phyloP scores from a whole-genome alignment of 768 basidiomycete genomes.

The Auriculariales sp. region DNA sequence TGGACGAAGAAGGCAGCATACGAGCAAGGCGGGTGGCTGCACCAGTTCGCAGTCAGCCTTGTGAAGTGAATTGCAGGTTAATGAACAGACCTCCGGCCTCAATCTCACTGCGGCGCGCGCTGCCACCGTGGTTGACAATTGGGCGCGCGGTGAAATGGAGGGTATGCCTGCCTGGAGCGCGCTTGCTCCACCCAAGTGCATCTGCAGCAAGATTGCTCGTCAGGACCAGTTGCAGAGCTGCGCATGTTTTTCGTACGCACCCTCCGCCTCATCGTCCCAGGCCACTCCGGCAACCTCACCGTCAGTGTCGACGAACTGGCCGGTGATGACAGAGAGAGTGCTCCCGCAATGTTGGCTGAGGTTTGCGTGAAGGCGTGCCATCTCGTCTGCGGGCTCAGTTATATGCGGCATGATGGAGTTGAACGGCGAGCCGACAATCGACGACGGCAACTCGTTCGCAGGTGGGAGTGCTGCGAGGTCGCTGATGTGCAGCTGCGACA shows the following conservation, averaged over 20 bases:
- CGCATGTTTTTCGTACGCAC: too few species aligned
- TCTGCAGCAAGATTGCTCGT: too few species aligned
- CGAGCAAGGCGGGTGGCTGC: not conserved
- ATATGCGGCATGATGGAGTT: constrained; percentile 52
- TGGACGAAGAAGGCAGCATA: constrained; percentile 19
- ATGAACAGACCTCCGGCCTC: not conserved
- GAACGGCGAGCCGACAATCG: constrained; percentile 35
- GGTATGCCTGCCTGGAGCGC: constrained; percentile 12
- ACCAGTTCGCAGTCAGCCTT: constrained; percentile 16
- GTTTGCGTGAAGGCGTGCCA: constrained; percentile 23
- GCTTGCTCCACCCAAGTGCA: not conserved
- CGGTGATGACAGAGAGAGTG: too few species aligned
- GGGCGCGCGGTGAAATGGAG: constrained; percentile 20
- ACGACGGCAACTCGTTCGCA: constrained; percentile 31
- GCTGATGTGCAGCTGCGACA: constrained; percentile 52
- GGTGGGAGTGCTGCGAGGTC: constrained; percentile 50
- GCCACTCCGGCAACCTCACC: too few species aligned
- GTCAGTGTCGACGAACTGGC: too few species aligned
- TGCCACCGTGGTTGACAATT: not conserved
- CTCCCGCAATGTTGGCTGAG: constrained; percentile 43
- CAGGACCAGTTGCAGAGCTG: too few species aligned
- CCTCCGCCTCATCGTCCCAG: too few species aligned
- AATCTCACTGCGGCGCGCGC: not conserved
- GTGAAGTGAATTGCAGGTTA: constrained; percentile 2
- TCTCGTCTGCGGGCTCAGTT: constrained; percentile 15